Evolutionary conservation across 495 filamentous ascomycete species (phyloP), one percentile per base, ranked within the genome.

Genomic region (Penicillium riverlandense): DNA sequence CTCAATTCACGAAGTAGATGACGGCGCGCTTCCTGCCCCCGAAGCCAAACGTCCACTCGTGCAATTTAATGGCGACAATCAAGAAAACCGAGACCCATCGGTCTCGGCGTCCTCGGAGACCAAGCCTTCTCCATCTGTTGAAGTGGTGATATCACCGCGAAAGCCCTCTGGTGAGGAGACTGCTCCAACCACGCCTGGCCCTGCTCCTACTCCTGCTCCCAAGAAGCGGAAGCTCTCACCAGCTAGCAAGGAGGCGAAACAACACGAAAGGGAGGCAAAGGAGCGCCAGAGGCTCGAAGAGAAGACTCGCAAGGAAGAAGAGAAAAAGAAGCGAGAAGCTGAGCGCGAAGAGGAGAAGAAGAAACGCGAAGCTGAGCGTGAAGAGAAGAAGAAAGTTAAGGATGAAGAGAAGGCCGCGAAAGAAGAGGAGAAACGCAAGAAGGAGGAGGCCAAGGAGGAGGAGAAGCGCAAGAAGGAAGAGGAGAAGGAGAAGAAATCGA

Each of bases 401-500:
- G 77, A 84, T 40, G 77, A 82, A 40, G 85, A 83, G 48, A 83
- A 79, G 57, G 63, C 59, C 15, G 65, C 70, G 56, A 49, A 76
- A 67, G 58, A 78, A 15, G 60, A 58, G 1, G 22, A 22, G 22
- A 22, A 22, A 22, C 22, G 22, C 22, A 22, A 22, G 22, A 22
- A 22, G 22, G 22, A 22, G 22, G 15, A 16, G 15, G 71, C 74
- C 29, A 82, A 67, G 41, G 75, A 80, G 38, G 74, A 79, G 29
- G 76, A 79, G 37, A 78, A 73, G 43, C 63, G 66, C 31, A 86
- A 75, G 43, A 78, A 70, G 45, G 76, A 81, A 16, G 77, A 82
- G 41, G 77, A 80, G 37, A 79, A 76, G 48, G 62, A 67, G 47
- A 89, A 85, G 61, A 89, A 91, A 58, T 75, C 80, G 14, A 75